These are phyloP conservation scores for Ophiosphaerella herpotricha DNA, from an alignment of 2,329 filamentous ascomycete species.

Conservation along the genomic window DNA sequence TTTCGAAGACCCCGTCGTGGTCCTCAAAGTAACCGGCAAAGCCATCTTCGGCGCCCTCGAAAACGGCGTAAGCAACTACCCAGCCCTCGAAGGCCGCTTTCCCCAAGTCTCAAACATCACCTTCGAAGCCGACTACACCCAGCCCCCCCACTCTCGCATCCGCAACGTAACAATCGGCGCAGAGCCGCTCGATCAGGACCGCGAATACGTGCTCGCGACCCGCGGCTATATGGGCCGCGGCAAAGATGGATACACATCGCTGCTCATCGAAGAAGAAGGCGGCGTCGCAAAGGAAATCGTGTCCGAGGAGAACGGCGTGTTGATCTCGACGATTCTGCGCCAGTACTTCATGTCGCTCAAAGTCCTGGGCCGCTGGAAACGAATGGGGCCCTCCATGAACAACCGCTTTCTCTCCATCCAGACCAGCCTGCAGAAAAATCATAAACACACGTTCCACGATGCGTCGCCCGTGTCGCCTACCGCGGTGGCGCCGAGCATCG, in stretches of 20 bases:
- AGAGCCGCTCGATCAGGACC: conserved; percentile 64
- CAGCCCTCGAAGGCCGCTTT: conserved; percentile 81
- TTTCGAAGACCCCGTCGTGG: conserved; percentile 86
- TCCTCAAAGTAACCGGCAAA: conserved; percentile 72
- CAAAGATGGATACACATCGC: conserved; percentile 79
- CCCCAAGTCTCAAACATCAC: conserved; percentile 84
- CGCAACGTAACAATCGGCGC: conserved; percentile 65
- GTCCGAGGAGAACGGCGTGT: conserved; percentile 81
- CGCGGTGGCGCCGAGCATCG: conserved; percentile 16
- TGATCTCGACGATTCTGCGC: conserved; percentile 83
- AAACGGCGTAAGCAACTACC: conserved; percentile 79
- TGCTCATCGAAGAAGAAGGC: conserved; percentile 77
- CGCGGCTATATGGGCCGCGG: conserved; percentile 88
- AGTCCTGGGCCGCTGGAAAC: conserved; percentile 78
- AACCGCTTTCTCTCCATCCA: conserved; percentile 71
- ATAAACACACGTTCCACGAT: conserved; percentile 56
- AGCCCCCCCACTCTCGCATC: conserved; percentile 66
- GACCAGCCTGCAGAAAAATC: conserved; percentile 60
- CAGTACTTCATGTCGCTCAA: conserved; percentile 91
- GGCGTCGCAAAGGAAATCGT: conserved; percentile 78
- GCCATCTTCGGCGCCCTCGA: conserved; percentile 80
- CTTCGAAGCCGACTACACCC: conserved; percentile 71
- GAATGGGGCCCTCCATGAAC: conserved; percentile 66
- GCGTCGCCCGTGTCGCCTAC: conserved; percentile 28
- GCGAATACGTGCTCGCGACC: conserved; percentile 74